phyloP scores from a whole-genome alignment of 164 flowering plant genomes.

The Kalanchoe fedtschenkoi region DNA sequence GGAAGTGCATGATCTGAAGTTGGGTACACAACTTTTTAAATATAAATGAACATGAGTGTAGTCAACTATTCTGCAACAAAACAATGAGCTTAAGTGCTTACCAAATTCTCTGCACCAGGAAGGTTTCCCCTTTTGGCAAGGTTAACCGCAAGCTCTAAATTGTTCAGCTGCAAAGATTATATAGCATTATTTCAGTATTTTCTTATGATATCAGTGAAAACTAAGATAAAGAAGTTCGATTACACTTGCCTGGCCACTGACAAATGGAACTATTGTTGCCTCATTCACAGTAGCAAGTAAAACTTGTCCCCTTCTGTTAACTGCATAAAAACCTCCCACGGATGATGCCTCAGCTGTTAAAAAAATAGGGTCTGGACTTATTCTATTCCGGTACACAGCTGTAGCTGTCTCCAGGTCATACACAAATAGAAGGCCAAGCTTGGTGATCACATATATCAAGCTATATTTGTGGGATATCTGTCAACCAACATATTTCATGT shows the following conservation, averaged over 20 bases:
- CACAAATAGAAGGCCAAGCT: constrained; percentile 91
- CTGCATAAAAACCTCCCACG: constrained; percentile 91
- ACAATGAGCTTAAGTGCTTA: constrained; percentile 20
- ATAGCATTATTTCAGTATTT: neutral
- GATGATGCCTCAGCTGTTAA: constrained; percentile 89
- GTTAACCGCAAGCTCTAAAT: constrained; percentile 88
- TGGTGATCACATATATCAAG: constrained; percentile 86
- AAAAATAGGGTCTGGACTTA: constrained; percentile 97
- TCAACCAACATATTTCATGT: constrained; percentile 7
- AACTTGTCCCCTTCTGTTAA: constrained; percentile 92
- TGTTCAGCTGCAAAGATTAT: constrained; percentile 52
- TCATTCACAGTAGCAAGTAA: constrained; percentile 93
- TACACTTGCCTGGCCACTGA: constrained; percentile 79
- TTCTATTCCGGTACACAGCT: constrained; percentile 90
- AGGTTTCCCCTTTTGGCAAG: constrained; percentile 97
- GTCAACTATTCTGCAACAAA: too few species aligned
- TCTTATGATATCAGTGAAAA: neutral
- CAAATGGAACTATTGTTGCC: constrained; percentile 81
- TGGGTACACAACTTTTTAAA: too few species aligned
- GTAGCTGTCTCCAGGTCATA: constrained; percentile 93
- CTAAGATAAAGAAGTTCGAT: neutral
- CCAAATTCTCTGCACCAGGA: constrained; percentile 97
- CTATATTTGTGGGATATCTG: constrained; percentile 91
- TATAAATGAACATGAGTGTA: too few species aligned
- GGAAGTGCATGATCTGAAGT: too few species aligned